Percentiles rank a stretch among this genome's conserved stretches.
Evolutionary conservation across 208 protist genomes (phyloP).

Genomic region (Leishmania tarentolae): DNA sequence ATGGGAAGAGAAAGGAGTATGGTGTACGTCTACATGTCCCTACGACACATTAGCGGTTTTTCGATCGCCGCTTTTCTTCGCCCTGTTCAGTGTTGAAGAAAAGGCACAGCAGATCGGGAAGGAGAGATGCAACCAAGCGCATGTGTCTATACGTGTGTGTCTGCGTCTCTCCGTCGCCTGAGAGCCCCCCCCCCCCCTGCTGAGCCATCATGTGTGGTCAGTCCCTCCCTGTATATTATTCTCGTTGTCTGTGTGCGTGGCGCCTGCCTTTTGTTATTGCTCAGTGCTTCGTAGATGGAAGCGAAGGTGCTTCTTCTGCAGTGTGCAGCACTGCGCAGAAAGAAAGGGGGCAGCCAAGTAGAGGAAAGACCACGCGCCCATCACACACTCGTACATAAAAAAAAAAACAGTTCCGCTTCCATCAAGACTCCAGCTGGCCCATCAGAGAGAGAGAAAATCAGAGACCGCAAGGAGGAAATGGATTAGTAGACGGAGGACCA

Average conservation of each 20-base stretch:
- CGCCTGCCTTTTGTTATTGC: not conserved
- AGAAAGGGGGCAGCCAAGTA: slow-evolving; percentile 1
- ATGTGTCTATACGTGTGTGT: not conserved
- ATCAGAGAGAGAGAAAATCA: not conserved
- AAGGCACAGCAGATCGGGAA: not conserved
- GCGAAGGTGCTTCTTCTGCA: not conserved
- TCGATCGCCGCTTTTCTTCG: not conserved
- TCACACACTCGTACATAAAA: not conserved
- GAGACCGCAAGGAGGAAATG: too few species aligned
- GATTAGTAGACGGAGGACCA: not conserved
- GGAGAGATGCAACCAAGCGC: not conserved
- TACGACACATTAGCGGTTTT: not conserved
- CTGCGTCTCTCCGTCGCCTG: not conserved
- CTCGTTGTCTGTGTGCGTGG: not conserved
- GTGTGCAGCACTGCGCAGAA: not conserved
- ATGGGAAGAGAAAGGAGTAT: not conserved
- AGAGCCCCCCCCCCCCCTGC: not conserved
- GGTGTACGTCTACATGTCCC: not conserved
- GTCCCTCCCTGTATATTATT: not conserved
- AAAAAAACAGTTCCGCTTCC: not conserved
- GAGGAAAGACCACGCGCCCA: not conserved
- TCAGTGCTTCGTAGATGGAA: not conserved
- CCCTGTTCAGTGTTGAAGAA: not conserved
- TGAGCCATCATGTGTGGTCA: not conserved
- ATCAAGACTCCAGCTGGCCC: not conserved